Percentiles rank a stretch among this genome's conserved stretches.
Evolutionary conservation across 176 grass and related monocot species (phyloP).

Genomic region (Eremochloa ophiuroides): DNA sequence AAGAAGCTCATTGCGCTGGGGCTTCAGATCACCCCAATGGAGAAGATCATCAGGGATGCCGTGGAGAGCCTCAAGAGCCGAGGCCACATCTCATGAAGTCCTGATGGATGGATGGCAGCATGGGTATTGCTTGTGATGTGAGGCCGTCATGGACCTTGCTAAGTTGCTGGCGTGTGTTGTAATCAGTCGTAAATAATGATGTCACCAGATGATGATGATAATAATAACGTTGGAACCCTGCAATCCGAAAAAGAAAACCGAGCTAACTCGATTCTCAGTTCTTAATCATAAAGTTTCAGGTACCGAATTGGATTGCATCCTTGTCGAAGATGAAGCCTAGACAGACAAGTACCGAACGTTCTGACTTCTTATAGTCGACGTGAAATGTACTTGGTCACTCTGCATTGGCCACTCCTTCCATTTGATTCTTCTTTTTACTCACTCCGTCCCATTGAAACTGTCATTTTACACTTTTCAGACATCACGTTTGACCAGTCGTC

Average conservation of each 20-base stretch:
- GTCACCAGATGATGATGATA: not conserved
- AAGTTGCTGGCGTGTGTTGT: not conserved
- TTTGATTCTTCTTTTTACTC: too few species aligned
- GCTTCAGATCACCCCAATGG: constrained; percentile 54
- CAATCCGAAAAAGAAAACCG: not conserved
- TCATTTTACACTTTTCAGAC: too few species aligned
- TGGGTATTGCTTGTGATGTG: not conserved
- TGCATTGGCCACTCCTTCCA: not conserved
- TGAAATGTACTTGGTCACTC: not conserved
- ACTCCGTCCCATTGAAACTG: too few species aligned
- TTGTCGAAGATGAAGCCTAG: not conserved
- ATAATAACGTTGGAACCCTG: not conserved
- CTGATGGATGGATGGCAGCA: not conserved
- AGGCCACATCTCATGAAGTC: constrained; percentile 11
- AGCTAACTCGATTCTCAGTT: not conserved
- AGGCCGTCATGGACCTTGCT: not conserved
- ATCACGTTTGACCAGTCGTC: too few species aligned
- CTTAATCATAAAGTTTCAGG: not conserved
- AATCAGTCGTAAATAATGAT: not conserved
- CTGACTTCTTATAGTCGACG: not conserved
- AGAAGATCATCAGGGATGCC: constrained; percentile 73
- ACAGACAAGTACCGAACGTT: not conserved
- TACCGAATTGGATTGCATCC: not conserved
- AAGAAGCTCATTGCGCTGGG: constrained; percentile 82
- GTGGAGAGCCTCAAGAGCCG: constrained; percentile 70